Base-by-base conservation (phyloP, 2,329 filamentous ascomycete genomes). In the Colletotrichum sp. region DNA sequence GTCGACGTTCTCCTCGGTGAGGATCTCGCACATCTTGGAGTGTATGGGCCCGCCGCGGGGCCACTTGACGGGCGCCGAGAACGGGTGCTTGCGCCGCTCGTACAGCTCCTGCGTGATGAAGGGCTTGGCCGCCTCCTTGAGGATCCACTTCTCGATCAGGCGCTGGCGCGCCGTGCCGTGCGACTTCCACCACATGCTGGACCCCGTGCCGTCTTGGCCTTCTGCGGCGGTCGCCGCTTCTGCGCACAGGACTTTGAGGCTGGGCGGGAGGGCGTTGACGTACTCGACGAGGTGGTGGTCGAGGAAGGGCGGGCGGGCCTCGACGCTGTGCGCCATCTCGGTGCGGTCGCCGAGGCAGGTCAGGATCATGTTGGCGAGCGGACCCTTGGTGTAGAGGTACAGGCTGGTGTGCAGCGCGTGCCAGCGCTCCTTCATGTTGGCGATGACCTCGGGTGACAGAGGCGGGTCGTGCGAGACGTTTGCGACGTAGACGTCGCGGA, bases 21-120 rank as follows among this genome's bases (percentile, higher is more conserved):
- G 76, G 3, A 87, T 75, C 12, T 75, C 48, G 39, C 74, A 43
- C 52, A 85, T 77, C 78, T 81, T 80, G 12, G 18, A 77, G 67
- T 89, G 84, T 32, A 91, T 70, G 1, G 87, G 86, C 0, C 89
- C 89, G 34, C 83, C 82, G 1, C 79, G 78, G 2, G 82, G 82
- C 77, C 84, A 90, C 27, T 77, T 81, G 0, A 82, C 81, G 0
- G 89, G 89, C 2, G 87, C 89, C n/a, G 84, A 79, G 77, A 87
- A 91, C 0, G 87, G 84, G n/a, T 88, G 84, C 79, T 91, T 91
- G 76, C 82, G 86, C 12, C 87, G 82, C 34, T 83, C 80, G 79
- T 90, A 91, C 6, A 90, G 79, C 80, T 91, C 89, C 16, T 87
- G 81, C 0, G 88, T 89, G 71, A 91, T 85, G 28, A 74, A 76